Evolutionary conservation across 768 basidiomycete species (phyloP).

Genomic region (Tulasnella sp.): DNA sequence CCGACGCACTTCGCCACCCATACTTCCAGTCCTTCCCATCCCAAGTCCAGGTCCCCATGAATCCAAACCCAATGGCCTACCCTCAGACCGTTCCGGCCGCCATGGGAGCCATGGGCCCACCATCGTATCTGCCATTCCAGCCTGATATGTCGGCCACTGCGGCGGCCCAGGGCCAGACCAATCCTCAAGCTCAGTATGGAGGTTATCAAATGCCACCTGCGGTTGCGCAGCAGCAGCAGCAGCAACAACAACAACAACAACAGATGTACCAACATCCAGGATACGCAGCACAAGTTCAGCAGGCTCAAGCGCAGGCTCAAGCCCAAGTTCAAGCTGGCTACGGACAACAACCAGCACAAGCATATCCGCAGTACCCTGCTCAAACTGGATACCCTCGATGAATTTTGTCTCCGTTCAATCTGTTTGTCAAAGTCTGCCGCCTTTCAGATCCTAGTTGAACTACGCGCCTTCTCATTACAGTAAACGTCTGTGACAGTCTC

Average conservation of each 20-base stretch:
- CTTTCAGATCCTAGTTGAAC: too few relatives aligned
- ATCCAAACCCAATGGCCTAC: neutral
- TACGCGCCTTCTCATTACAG: neutral
- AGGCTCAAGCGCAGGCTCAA: slow-evolving; percentile 29
- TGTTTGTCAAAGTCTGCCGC: neutral
- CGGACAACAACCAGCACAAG: slow-evolving; percentile 29
- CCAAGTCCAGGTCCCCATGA: neutral
- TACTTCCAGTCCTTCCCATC: slow-evolving; percentile 44
- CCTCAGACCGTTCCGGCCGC: neutral
- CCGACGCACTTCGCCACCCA: slow-evolving; percentile 82
- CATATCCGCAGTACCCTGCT: slow-evolving; percentile 7
- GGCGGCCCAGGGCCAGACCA: neutral
- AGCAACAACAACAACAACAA: too few relatives aligned
- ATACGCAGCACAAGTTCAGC: slow-evolving; percentile 27
- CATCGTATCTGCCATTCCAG: slow-evolving; percentile 2
- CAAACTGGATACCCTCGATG: neutral
- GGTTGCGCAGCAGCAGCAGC: slow-evolving; percentile 1
- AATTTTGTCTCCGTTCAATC: too few relatives aligned
- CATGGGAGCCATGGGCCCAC: neutral
- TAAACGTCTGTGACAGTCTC: neutral
- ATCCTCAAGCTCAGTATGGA: neutral
- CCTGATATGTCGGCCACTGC: neutral
- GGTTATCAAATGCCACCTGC: neutral
- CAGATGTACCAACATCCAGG: slow-evolving; percentile 13
- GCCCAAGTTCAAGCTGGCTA: slow-evolving; percentile 30